Evolutionary conservation across 2,329 filamentous ascomycete genomes (phyloP).

Genomic region (Fusarium proliferatum): DNA sequence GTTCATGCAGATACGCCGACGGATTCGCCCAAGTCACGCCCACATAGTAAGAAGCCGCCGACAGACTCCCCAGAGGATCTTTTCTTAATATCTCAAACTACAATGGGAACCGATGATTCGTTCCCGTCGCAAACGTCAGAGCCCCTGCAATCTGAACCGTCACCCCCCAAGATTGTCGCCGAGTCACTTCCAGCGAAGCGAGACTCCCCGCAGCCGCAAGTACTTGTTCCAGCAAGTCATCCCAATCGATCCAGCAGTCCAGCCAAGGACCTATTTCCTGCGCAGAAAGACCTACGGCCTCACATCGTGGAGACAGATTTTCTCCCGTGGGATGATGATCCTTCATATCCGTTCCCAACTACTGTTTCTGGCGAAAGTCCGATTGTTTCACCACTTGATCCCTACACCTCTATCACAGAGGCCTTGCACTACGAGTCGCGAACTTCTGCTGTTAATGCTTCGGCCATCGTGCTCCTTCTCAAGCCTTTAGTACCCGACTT

Average conservation of each 20-base stretch:
- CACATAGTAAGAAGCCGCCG: not conserved
- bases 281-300: slow-evolving; percentile 53
- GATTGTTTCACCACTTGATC: slow-evolving; percentile 60
- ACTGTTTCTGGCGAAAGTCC: slow-evolving; percentile 24
- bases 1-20: slow-evolving; percentile 42
- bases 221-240: slow-evolving; percentile 32
- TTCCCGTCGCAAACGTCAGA: slow-evolving; percentile 49
- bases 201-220: slow-evolving; percentile 13
- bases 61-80: slow-evolving; percentile 53
- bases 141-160: slow-evolving; percentile 39
- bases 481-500: slow-evolving; percentile 65
- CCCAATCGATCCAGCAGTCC: slow-evolving; percentile 39
- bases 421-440: slow-evolving; percentile 67
- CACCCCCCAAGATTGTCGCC: slow-evolving; percentile 21
- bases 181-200: slow-evolving; percentile 2
- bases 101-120: slow-evolving; percentile 51
- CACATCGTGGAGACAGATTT: slow-evolving; percentile 68
- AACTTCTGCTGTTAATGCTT: slow-evolving; percentile 67
- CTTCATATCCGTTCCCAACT: slow-evolving; percentile 62
- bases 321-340: slow-evolving; percentile 68
- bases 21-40: slow-evolving; percentile 6
- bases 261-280: slow-evolving; percentile 42
- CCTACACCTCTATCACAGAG: slow-evolving; percentile 64
- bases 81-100: slow-evolving; percentile 61
- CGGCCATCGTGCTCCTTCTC: slow-evolving; percentile 70